Evolutionary conservation across 2,329 filamentous ascomycete genomes (phyloP).

Genomic region (Stachybotrys chlorohalonatus): DNA sequence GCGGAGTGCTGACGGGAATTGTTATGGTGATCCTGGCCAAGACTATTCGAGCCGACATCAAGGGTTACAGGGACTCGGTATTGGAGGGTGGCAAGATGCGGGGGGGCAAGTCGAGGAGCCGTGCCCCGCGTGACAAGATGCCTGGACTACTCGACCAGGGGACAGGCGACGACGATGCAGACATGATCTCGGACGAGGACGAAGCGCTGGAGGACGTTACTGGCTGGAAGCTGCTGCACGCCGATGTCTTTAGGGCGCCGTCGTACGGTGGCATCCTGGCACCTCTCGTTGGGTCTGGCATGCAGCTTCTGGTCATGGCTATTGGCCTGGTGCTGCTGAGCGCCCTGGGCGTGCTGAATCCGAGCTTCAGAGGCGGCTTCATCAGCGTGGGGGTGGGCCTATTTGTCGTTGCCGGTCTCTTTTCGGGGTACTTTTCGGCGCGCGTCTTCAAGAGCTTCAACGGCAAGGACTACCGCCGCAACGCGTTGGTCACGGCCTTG

Average conservation of each 20-base stretch:
- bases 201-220: conserved; percentile 68
- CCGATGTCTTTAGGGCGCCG: conserved; percentile 77
- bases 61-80: conserved; percentile 57
- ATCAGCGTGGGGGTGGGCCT: conserved; percentile 75
- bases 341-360: conserved; percentile 71
- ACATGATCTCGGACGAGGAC: conserved; percentile 45
- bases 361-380: conserved; percentile 83
- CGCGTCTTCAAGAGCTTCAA: conserved; percentile 78
- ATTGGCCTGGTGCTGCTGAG: conserved; percentile 63
- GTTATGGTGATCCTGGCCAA: conserved; percentile 74
- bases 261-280: conserved; percentile 63
- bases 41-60: conserved; percentile 72
- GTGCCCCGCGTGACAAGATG: conserved; percentile 36
- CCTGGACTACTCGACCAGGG: conserved; percentile 52
- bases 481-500: conserved; percentile 66
- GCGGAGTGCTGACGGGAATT: conserved; percentile 66
- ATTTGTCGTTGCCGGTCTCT: conserved; percentile 73
- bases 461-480: conserved; percentile 64
- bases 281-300: conserved; percentile 74
- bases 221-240: conserved; percentile 82
- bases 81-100: conserved; percentile 58
- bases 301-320: conserved; percentile 78
- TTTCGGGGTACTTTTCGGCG: conserved; percentile 82
- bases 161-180: conserved; percentile 43
- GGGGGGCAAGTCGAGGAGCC: conserved; percentile 26